Percentiles rank a stretch among this genome's conserved stretches.
Conservation (phyloP, 2,329 filamentous ascomycete genomes). For the Sclerotinia spermophila region DNA sequence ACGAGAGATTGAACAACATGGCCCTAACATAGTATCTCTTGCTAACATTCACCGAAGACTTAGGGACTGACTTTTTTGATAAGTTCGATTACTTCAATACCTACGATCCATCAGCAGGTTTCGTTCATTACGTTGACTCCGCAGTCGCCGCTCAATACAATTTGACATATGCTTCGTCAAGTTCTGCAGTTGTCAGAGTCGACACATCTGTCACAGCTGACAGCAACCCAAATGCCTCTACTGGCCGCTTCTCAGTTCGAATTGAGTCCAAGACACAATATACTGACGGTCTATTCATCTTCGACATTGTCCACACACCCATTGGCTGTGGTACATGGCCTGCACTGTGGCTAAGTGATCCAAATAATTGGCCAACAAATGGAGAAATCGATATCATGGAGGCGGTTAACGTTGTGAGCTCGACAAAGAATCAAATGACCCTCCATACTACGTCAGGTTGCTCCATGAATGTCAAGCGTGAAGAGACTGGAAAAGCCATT, state of each 20-base stretch:
- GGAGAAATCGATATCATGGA: constrained; percentile 58
- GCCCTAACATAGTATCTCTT: not conserved
- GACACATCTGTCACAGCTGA: constrained; percentile 54
- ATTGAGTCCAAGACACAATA: constrained; percentile 55
- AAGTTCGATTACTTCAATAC: constrained; percentile 45
- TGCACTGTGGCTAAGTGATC: constrained; percentile 61
- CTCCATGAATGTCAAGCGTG: constrained; percentile 40
- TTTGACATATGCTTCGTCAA: constrained; percentile 55
- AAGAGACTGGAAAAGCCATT: constrained; percentile 47
- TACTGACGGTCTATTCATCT: constrained; percentile 52
- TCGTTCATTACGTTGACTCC: constrained; percentile 44
- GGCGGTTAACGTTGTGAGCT: constrained; percentile 44
- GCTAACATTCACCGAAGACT: constrained; percentile 29
- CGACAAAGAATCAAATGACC: constrained; percentile 43
- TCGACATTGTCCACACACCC: constrained; percentile 58
- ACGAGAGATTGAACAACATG: not conserved
- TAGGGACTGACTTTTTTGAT: constrained; percentile 43
- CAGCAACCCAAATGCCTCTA: constrained; percentile 53
- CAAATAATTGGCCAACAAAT: constrained; percentile 54
- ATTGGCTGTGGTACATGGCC: constrained; percentile 52
- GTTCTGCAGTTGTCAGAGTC: constrained; percentile 55
- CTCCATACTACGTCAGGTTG: constrained; percentile 47
- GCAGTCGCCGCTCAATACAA: constrained; percentile 44
- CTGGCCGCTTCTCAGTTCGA: constrained; percentile 43
- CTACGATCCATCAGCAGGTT: constrained; percentile 44